phyloP scores from a whole-genome alignment of 345 rosid genomes.

The Gossypium anomalum region DNA sequence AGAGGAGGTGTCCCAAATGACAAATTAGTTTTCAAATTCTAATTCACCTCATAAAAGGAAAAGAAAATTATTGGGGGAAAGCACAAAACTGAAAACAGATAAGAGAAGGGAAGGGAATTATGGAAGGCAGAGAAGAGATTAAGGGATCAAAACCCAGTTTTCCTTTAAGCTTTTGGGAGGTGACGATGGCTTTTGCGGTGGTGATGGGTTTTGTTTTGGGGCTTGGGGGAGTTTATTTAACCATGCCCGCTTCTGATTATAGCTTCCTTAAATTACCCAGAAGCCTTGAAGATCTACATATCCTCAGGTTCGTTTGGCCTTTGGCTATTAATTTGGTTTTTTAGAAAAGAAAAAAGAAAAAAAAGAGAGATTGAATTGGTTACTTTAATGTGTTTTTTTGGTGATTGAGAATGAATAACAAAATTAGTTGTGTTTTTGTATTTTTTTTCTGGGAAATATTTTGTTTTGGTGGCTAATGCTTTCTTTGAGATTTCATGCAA shows the following conservation, averaged over 20 bases:
- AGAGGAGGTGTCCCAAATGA: too few species aligned
- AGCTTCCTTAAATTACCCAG: not conserved
- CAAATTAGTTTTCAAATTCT: too few species aligned
- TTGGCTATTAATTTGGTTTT: not conserved
- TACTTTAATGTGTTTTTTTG: not conserved
- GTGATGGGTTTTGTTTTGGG: not conserved
- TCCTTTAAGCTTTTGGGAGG: not conserved
- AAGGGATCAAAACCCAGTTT: not conserved
- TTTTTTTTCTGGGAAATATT: not conserved
- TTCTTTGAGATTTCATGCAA: not conserved
- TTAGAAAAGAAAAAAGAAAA: too few species aligned
- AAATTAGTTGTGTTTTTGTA: too few species aligned
- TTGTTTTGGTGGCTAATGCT: not conserved
- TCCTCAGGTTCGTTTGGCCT: not conserved
- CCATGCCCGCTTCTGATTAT: conserved; percentile 2
- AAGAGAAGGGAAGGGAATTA: not conserved
- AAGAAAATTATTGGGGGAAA: too few species aligned
- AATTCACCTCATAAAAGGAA: too few species aligned
- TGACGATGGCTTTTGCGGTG: not conserved
- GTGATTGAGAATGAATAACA: not conserved
- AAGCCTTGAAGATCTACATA: not conserved
- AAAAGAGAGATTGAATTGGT: not conserved
- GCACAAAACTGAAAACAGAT: too few species aligned
- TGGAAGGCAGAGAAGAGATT: not conserved
- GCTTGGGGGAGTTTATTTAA: not conserved